phyloP scores from a whole-genome alignment of 2,329 filamentous ascomycete species.

The Sporothrix humicola region DNA sequence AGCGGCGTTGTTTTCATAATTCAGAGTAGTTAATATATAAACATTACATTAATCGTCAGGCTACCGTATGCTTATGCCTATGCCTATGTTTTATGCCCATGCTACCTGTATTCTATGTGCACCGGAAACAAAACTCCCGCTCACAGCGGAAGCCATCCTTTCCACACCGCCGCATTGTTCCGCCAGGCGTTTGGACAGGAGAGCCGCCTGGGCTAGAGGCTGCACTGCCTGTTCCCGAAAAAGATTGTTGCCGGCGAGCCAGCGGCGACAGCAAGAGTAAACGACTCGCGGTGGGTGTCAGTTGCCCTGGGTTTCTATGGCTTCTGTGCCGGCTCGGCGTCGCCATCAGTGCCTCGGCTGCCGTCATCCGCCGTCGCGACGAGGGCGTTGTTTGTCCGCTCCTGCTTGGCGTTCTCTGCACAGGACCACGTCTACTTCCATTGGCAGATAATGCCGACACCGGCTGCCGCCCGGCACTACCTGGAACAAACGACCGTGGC shows the following conservation, averaged over 20 bases:
- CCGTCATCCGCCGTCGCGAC: slow-evolving; percentile 10
- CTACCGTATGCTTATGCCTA: background rate
- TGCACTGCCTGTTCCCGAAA: background rate
- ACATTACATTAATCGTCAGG: background rate
- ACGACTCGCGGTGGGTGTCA: background rate
- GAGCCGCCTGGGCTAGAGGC: slow-evolving; percentile 39
- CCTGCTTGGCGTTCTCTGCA: background rate
- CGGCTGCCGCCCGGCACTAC: background rate
- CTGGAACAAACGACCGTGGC: background rate
- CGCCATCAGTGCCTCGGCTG: slow-evolving; percentile 10
- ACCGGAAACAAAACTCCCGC: slow-evolving; percentile 65
- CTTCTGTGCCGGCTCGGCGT: slow-evolving; percentile 45
- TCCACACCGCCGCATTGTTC: slow-evolving; percentile 59
- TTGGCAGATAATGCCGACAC: background rate
- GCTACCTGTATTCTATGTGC: slow-evolving; percentile 39
- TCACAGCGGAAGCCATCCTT: slow-evolving; percentile 61
- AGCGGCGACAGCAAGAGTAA: slow-evolving; percentile 32
- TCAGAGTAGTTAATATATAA: slow-evolving; percentile 15
- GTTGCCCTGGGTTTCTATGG: background rate
- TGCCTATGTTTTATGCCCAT: too few species aligned
- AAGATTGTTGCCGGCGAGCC: background rate
- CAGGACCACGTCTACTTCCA: background rate
- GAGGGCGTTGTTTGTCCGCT: background rate
- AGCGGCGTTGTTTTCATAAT: slow-evolving; percentile 7
- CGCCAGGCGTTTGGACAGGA: slow-evolving; percentile 55